phyloP scores from a whole-genome alignment of 1,284 basidiomycete species.

The Tilletia horrida region DNA sequence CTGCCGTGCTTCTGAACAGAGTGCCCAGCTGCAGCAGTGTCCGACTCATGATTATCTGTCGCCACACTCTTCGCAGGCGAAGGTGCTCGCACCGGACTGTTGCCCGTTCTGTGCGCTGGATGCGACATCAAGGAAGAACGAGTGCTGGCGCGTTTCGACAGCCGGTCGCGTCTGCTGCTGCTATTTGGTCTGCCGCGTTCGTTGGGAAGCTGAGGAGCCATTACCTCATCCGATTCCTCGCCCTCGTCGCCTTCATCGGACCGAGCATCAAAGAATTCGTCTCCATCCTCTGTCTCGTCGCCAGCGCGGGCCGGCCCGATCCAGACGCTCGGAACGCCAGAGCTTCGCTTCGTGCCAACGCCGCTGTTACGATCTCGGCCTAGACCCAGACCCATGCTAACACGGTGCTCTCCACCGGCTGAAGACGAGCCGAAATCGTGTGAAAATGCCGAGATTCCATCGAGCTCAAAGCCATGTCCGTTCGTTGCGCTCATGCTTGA shows the following conservation, averaged over 20 bases:
- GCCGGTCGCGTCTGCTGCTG: not conserved
- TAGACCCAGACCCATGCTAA: too few relatives aligned
- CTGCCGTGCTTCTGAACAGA: not conserved
- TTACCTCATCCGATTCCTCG: not conserved
- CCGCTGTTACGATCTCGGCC: too few relatives aligned
- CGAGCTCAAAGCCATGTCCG: constrained; percentile 14
- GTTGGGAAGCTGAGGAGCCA: not conserved
- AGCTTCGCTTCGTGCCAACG: not conserved
- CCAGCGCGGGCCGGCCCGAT: constrained; percentile 3
- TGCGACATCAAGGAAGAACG: constrained; percentile 3
- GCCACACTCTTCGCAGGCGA: constrained; percentile 1
- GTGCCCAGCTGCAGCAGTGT: constrained; percentile 12
- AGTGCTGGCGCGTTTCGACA: not conserved
- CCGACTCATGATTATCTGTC: constrained; percentile 4
- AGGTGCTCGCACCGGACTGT: not conserved
- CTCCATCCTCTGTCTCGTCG: constrained; percentile 13
- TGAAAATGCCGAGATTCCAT: constrained; percentile 1
- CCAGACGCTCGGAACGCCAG: constrained; percentile 13
- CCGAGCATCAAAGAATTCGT: constrained; percentile 10
- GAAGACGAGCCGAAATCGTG: not conserved
- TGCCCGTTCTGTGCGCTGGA: not conserved
- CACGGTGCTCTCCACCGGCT: not conserved
- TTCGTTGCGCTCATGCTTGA: constrained; percentile 18
- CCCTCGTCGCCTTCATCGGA: constrained; percentile 15
- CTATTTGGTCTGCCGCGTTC: not conserved